These are phyloP conservation scores for Verbascum thapsus DNA, from an alignment of 257 asterid species.

Conservation along the genomic window DNA sequence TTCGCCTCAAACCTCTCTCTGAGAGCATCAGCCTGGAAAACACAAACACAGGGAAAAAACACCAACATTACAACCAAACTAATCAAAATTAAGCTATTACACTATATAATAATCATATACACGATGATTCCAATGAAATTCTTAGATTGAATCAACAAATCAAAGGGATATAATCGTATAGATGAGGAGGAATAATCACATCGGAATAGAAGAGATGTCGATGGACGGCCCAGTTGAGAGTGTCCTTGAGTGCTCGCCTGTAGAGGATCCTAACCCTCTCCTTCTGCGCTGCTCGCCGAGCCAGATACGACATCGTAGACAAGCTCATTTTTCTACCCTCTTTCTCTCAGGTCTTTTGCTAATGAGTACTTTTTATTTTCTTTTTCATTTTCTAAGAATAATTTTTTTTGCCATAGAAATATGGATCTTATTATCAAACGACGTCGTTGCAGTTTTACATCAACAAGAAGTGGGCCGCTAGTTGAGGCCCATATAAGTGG, in stretches of 20 bases:
- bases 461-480: not conserved
- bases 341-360: conserved; percentile 25
- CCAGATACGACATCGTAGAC: conserved; percentile 67
- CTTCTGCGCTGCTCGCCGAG: conserved; percentile 94
- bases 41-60: not conserved
- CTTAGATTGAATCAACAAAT: conserved; percentile 34
- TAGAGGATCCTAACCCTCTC: conserved; percentile 95
- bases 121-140: conserved; percentile 3
- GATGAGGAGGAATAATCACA: conserved; percentile 45
- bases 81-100: not conserved
- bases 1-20: conserved; percentile 84
- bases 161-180: no score
- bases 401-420: not conserved
- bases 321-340: conserved; percentile 65
- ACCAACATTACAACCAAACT: conserved; percentile 11
- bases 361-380: not conserved
- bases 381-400: no score
- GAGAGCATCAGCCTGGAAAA: conserved; percentile 74
- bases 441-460: conserved; percentile 17
- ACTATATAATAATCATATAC: not conserved
- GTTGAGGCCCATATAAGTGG: no score
- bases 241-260: conserved; percentile 91
- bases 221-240: conserved; percentile 99
- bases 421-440: not conserved
- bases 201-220: conserved; percentile 95